phyloP scores from a whole-genome alignment of 2,329 filamentous ascomycete genomes.

The Neofusicoccum kwambonambiense region DNA sequence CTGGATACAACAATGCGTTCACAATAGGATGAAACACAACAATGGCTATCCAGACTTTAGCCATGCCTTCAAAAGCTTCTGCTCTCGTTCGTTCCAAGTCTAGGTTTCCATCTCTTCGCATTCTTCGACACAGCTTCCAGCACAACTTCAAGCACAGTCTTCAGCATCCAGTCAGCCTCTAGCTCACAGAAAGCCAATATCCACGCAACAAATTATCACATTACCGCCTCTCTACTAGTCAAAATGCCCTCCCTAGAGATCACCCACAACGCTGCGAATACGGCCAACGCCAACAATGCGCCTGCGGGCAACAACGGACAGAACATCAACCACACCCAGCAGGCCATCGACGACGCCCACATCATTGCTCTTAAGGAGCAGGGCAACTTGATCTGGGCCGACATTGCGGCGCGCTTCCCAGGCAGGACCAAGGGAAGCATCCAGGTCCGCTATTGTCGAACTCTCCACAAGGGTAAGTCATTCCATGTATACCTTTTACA shows the following conservation, averaged over 20 bases:
- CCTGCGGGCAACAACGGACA: not conserved
- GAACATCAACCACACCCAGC: not conserved
- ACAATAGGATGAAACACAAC: not conserved
- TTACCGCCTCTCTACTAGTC: not conserved
- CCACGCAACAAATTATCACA: not conserved
- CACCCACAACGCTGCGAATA: not conserved
- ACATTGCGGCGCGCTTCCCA: not conserved
- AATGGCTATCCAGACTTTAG: not conserved
- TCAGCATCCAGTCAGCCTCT: too few relatives aligned
- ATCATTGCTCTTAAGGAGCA: slow-evolving; percentile 10
- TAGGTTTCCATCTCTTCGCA: not conserved
- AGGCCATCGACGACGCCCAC: not conserved
- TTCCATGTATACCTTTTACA: not conserved
- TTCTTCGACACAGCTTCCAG: too few relatives aligned
- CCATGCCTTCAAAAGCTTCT: too few relatives aligned
- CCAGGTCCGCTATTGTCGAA: slow-evolving; percentile 1
- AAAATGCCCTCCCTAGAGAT: not conserved
- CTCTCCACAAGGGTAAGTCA: not conserved
- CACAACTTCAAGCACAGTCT: too few relatives aligned
- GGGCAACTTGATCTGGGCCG: not conserved
- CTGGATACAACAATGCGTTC: not conserved
- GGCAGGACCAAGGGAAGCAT: slow-evolving; percentile 2
- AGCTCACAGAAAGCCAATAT: not conserved
- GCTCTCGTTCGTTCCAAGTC: too few relatives aligned
- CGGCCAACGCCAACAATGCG: not conserved